Base-by-base conservation (phyloP, 768 basidiomycete genomes). In the Astraeus odoratus region DNA sequence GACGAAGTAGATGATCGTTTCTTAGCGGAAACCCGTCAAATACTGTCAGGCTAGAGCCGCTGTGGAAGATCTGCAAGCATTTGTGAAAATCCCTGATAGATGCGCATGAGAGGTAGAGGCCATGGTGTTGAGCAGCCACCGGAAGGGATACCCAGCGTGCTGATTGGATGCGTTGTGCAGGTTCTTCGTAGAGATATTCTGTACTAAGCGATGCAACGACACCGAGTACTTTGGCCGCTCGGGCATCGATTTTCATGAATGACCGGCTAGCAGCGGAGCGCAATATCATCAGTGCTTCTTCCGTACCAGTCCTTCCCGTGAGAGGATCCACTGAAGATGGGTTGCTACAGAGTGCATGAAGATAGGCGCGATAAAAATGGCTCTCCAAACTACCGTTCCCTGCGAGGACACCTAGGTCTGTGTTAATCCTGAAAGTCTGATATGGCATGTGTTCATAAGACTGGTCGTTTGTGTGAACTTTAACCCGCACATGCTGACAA, bases 291-390 rank as follows among this genome's bases (percentile, higher is more conserved):
- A 76, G 51, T 1, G 74, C 74, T 39, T 75, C 65, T 29, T 72
- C 66, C 1, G 67, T 67, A 3, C 75, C 75, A 0, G 69, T 70
- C 8, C 67, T 66, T 13, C 52, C 51, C 1, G 68, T 72, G n/a
- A 77, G 57, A 3, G 71, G 70, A 54, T 77, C 75, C 7, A 63
- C 58, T 13, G 69, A 53, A 37, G 63, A 64, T 38, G 68, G 64
- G 6, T 29, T 42, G 18, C 68, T 67, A 2, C 67, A 74, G 2
- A 74, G 46, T 15, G 71, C 69, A 35, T 78, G 76, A 13, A 78
- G 58, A 41, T 72, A 71, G 3, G 66, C 58, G 36, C 59, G 61
- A 42, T 62, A 72, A 8, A 75, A 55, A 31, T 54, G 53, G 47
- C 56, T 59, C 1, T 44, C 49, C 34, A 67, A 37, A 13, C 52